Evolutionary conservation across 306 rosid genomes (phyloP).

Genomic region (Senna siamea): DNA sequence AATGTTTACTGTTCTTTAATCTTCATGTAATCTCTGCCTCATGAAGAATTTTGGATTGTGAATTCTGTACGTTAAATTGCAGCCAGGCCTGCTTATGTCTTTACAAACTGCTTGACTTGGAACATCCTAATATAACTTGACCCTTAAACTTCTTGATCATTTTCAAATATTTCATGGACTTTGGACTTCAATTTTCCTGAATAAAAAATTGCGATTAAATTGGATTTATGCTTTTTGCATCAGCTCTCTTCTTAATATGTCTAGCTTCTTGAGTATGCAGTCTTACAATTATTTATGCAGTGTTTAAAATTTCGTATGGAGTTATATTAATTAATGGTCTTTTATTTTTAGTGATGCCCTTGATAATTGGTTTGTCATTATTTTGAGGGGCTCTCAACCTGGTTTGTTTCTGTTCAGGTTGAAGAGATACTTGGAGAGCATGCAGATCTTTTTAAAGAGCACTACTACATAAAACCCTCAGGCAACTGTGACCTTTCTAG

Average conservation of each 20-base stretch:
- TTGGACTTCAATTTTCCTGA: background rate
- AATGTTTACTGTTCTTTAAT: background rate
- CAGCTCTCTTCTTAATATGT: background rate
- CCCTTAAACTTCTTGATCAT: background rate
- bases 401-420: constrained; percentile 54
- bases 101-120: background rate
- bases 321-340: background rate
- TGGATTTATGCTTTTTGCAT: background rate
- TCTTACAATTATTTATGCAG: background rate
- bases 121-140: background rate
- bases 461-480: constrained; percentile 67
- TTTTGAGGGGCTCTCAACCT: constrained; percentile 24
- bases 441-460: constrained; percentile 78
- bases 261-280: background rate
- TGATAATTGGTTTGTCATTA: constrained; percentile 9
- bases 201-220: constrained; percentile 10
- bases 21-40: background rate
- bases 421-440: constrained; percentile 82
- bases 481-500: constrained; percentile 89
- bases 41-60: background rate
- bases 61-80: constrained; percentile 6
- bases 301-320: constrained; percentile 12
- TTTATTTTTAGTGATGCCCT: background rate
- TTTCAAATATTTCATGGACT: background rate
- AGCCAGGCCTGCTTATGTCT: constrained; percentile 6